A percentile compares a stretch with the other conserved stretches of the same genome.
These are phyloP conservation scores for Mortierella sp. DNA, from an alignment of 371 early-diverging fungal species.

Conservation along the genomic window DNA sequence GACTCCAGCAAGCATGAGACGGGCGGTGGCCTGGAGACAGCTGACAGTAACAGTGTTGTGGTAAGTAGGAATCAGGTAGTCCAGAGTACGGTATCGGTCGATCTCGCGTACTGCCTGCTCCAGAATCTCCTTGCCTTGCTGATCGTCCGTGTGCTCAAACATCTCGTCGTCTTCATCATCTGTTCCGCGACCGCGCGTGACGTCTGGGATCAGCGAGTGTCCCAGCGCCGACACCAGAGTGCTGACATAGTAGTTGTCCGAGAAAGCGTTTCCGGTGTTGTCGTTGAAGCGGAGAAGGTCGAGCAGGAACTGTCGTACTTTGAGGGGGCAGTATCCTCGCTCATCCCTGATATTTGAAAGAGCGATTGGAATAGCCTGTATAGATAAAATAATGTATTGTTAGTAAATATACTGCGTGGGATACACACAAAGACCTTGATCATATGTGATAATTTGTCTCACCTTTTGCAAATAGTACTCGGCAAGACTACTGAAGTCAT, in stretches of 20 bases:
- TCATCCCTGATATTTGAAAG: constrained; percentile 80
- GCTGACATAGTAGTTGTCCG: constrained; percentile 87
- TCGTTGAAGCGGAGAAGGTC: constrained; percentile 91
- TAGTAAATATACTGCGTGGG: background rate
- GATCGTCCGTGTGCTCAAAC: constrained; percentile 60
- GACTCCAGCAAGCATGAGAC: constrained; percentile 73
- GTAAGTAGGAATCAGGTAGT: constrained; percentile 88
- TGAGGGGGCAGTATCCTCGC: constrained; percentile 76
- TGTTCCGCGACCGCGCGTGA: constrained; percentile 41
- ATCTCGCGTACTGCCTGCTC: constrained; percentile 76
- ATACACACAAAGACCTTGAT: background rate
- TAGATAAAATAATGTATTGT: background rate
- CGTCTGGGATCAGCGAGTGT: constrained; percentile 74
- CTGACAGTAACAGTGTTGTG: constrained; percentile 88
- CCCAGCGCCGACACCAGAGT: constrained; percentile 81
- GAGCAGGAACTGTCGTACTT: constrained; percentile 78
- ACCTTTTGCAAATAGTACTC: constrained; percentile 94
- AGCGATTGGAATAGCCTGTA: constrained; percentile 77
- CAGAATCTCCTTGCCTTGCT: constrained; percentile 60
- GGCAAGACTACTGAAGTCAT: constrained; percentile 86
- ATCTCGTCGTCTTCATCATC: constrained; percentile 60
- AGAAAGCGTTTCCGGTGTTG: constrained; percentile 90
- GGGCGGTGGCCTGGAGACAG: constrained; percentile 75
- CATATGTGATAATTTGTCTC: background rate
- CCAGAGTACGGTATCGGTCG: constrained; percentile 84